These are phyloP conservation scores for Aspergillus cejpii DNA, from an alignment of 2,329 filamentous ascomycete species.

Conservation along the genomic window DNA sequence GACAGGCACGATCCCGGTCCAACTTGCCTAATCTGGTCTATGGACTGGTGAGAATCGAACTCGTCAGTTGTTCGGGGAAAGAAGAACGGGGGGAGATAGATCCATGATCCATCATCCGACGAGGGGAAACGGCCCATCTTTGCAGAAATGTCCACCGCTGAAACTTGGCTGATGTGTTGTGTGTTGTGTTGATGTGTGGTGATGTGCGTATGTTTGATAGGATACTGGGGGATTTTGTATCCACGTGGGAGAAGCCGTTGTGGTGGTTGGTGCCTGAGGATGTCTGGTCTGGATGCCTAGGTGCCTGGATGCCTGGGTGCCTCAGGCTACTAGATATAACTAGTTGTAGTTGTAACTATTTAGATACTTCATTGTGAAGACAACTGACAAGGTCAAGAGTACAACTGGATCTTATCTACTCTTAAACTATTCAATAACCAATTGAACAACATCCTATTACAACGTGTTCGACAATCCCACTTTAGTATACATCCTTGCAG, in stretches of 20 bases:
- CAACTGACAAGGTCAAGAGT: too few species aligned
- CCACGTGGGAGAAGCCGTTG: neutral
- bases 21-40: neutral
- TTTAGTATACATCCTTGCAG: neutral
- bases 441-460: neutral
- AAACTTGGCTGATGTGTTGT: too few species aligned
- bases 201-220: slow-evolving; percentile 1
- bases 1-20: neutral
- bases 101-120: too few species aligned
- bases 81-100: too few species aligned
- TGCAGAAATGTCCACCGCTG: too few species aligned
- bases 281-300: neutral
- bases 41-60: neutral
- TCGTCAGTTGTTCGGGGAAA: too few species aligned
- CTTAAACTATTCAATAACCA: too few species aligned
- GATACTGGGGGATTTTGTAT: neutral
- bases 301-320: neutral
- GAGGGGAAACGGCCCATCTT: too few species aligned
- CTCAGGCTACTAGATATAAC: neutral
- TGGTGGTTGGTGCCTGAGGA: neutral
- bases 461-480: neutral
- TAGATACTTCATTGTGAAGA: too few species aligned
- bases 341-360: too few species aligned
- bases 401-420: too few species aligned
- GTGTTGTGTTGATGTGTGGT: too few species aligned